Base-by-base conservation (phyloP, 352 stramenopile species). In the Phytophthora fragariaefolia region DNA sequence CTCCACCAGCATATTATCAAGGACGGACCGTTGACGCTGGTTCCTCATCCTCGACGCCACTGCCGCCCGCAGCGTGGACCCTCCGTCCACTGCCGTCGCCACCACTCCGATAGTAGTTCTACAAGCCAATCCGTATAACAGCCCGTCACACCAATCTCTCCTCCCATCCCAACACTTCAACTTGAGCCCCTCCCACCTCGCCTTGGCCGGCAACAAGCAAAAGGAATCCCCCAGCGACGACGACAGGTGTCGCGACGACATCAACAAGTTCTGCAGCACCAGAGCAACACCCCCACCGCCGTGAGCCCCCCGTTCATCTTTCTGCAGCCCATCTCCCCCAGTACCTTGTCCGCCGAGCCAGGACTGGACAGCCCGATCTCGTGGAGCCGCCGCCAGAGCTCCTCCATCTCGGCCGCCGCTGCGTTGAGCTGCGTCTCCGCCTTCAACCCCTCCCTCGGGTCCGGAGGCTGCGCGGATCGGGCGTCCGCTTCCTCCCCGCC, bases 141-240 rank as follows among this genome's bases (percentile, higher is more conserved):
- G 49, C 22, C 30, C 20, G 10, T 64, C 12, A 52, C 24, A 48
- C 6, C 46, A 22, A 36, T 46, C 5, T 32, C 50, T 48, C 12
- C 9, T 10, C 28, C 22, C 48, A 50, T n/a, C 42, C 28, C 7
- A 42, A 26, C 12, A 59, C 6, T 26, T 30, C 5, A 50, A 15
- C 13, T 40, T 45, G 36, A 15, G 6, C 49, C 15, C 8, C 27
- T 24, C 28, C 8, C 57, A 89, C 80, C 83, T 83, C 26, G 74
- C 66, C 64, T 94, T 92, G 1, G 80, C 80, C 4, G 88, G 88
- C 22, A 96, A 57, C 20, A 96, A 50, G 67, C 84, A 96, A 57
- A 96, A 96, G 9, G 88, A 96, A 63, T 96, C 88, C 7, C 88
- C 88, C 4, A 96, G 60, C 2, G 87, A 91, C 30, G 88, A 96